Evolutionary conservation across 2,329 filamentous ascomycete genomes (phyloP).

Genomic region (Aureobasidium musti): DNA sequence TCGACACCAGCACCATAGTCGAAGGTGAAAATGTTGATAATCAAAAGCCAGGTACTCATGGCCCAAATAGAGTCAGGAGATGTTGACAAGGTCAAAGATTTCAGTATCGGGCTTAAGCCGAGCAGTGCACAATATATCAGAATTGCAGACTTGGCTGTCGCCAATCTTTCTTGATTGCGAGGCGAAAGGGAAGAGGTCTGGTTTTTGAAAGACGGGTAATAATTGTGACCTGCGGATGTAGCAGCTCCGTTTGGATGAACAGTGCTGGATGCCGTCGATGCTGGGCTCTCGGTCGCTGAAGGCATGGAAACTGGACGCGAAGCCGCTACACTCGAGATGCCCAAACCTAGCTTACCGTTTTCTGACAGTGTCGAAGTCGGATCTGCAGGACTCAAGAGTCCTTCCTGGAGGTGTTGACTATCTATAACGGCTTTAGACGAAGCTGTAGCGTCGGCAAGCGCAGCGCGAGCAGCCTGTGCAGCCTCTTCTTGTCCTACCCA

Average conservation of each 20-base stretch:
- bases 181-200: constrained; percentile 51
- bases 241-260: constrained; percentile 38
- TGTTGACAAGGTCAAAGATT: constrained; percentile 91
- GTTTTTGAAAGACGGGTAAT: constrained; percentile 41
- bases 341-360: constrained; percentile 32
- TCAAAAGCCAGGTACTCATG: constrained; percentile 87
- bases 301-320: not conserved
- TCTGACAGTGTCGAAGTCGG: constrained; percentile 2
- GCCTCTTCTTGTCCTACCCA: constrained; percentile 76
- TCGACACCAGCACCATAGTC: constrained; percentile 78
- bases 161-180: constrained; percentile 64
- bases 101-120: constrained; percentile 90
- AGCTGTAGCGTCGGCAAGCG: constrained; percentile 34
- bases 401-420: not conserved
- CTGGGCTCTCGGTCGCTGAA: not conserved
- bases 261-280: constrained; percentile 33
- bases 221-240: constrained; percentile 48
- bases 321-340: constrained; percentile 6
- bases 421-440: constrained; percentile 27
- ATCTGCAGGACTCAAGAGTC: constrained; percentile 8
- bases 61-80: constrained; percentile 97
- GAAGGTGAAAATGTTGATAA: constrained; percentile 97
- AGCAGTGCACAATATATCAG: constrained; percentile 92
- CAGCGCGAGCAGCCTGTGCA: constrained; percentile 37
- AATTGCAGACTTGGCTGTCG: constrained; percentile 87